phyloP scores from a whole-genome alignment of 768 basidiomycete genomes.

The Tricholoma hemisulphureum region DNA sequence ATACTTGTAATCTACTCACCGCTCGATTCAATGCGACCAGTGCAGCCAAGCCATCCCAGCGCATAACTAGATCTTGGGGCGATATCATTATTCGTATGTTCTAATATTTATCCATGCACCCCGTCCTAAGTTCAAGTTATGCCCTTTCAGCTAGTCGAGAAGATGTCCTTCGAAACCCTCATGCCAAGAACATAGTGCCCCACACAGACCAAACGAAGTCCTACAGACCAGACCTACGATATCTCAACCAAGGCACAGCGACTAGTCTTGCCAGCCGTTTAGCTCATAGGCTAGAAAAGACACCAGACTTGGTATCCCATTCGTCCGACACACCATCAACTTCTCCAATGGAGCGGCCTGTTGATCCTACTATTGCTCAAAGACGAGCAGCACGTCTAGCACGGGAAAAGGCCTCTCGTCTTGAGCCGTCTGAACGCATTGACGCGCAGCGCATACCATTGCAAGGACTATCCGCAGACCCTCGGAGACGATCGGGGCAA shows the following conservation, averaged over 20 bases:
- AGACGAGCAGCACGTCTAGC: constrained; percentile 21
- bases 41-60: constrained; percentile 4
- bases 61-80: constrained; percentile 21
- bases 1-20: neutral
- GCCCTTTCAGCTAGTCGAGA: constrained; percentile 12
- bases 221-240: constrained; percentile 27
- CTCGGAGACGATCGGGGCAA: neutral
- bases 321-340: neutral
- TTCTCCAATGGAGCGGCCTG: neutral
- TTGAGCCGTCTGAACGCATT: neutral
- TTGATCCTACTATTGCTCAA: constrained; percentile 14
- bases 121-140: too few species aligned
- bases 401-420: constrained; percentile 13
- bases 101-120: too few species aligned
- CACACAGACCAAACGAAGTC: neutral
- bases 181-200: constrained; percentile 1
- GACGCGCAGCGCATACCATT: neutral
- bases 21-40: neutral
- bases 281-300: constrained; percentile 10
- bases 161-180: constrained; percentile 13
- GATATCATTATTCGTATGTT: constrained; percentile 36
- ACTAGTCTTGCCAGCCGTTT: constrained; percentile 23
- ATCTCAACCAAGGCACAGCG: constrained; percentile 23
- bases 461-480: neutral
- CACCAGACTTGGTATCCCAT: neutral